Conservation (phyloP, 192 early-diverging fungal species). For the Glomus cerebriforme region DNA sequence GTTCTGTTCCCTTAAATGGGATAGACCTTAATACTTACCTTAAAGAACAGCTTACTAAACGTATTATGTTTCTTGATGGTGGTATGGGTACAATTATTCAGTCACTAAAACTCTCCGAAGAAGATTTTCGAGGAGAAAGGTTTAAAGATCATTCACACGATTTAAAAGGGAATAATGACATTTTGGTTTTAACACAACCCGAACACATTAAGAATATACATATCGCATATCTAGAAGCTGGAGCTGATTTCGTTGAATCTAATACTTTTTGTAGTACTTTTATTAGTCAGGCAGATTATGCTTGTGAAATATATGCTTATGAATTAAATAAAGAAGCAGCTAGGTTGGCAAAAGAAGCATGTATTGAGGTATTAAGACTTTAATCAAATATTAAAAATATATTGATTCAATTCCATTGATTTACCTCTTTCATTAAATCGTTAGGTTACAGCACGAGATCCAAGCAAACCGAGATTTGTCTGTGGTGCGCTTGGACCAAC, state of each 20-base stretch:
- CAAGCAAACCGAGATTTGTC: conserved; percentile 88
- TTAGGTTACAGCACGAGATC: conserved; percentile 70
- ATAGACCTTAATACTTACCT: conserved; percentile 66
- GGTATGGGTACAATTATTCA: conserved; percentile 97
- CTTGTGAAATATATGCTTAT: conserved; percentile 82
- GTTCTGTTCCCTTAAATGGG: no score
- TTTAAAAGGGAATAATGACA: conserved; percentile 94
- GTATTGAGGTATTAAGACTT: conserved; percentile 72
- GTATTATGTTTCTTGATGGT: conserved; percentile 97
- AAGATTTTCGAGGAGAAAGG: conserved; percentile 82
- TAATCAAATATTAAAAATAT: not conserved
- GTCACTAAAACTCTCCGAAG: conserved; percentile 75
- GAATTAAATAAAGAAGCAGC: conserved; percentile 91
- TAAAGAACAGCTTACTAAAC: conserved; percentile 69
- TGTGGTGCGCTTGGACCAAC: conserved; percentile 89
- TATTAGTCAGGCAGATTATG: conserved; percentile 94
- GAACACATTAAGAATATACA: conserved; percentile 90
- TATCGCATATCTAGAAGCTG: conserved; percentile 86
- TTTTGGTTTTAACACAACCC: conserved; percentile 89
- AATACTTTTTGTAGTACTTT: conserved; percentile 94
- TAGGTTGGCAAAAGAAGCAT: conserved; percentile 82
- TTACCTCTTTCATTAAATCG: not conserved
- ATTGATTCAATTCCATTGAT: not conserved
- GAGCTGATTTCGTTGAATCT: conserved; percentile 92
- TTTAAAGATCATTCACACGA: conserved; percentile 86